A percentile compares a stretch with the other conserved stretches of the same genome.
Evolutionary conservation across 306 rosid genomes (phyloP).

Genomic region (Vigna radiata): DNA sequence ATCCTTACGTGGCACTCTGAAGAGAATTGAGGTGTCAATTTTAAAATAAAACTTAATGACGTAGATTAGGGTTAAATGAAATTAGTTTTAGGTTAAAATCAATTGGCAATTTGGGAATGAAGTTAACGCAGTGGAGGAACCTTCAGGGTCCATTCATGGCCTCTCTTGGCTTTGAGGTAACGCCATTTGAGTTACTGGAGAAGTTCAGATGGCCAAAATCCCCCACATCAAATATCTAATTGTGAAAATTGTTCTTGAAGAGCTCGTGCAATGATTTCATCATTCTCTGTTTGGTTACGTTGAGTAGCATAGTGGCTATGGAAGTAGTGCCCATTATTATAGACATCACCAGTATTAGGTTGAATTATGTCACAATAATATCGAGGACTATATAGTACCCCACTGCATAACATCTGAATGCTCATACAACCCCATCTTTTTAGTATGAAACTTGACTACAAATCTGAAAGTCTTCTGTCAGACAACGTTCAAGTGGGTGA

Average conservation of each 20-base stretch:
- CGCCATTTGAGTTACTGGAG: too few species aligned
- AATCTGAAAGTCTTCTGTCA: slow-evolving; percentile 33
- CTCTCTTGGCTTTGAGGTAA: too few species aligned
- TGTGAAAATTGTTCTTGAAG: slow-evolving; percentile 83
- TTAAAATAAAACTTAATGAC: too few species aligned
- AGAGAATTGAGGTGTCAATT: too few species aligned
- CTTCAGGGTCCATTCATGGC: too few species aligned
- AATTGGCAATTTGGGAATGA: too few species aligned
- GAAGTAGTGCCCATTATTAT: slow-evolving; percentile 51
- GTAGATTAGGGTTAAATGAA: too few species aligned
- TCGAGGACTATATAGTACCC: slow-evolving; percentile 63
- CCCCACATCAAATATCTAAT: slow-evolving; percentile 41
- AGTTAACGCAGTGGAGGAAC: too few species aligned
- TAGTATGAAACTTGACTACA: slow-evolving; percentile 21
- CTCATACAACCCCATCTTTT: slow-evolving; percentile 65
- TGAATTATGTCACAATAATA: slow-evolving; percentile 56
- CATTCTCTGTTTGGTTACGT: slow-evolving; percentile 66
- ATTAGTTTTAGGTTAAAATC: too few species aligned
- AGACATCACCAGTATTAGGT: slow-evolving; percentile 51
- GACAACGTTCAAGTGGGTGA: slow-evolving; percentile 1
- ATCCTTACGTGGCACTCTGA: too few species aligned
- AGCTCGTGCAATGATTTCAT: slow-evolving; percentile 75
- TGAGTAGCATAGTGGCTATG: slow-evolving; percentile 61
- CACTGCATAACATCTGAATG: slow-evolving; percentile 70
- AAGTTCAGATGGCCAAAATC: too few species aligned